Conservation (phyloP, 106 monocot species). For the Phalaenopsis equestris region DNA sequence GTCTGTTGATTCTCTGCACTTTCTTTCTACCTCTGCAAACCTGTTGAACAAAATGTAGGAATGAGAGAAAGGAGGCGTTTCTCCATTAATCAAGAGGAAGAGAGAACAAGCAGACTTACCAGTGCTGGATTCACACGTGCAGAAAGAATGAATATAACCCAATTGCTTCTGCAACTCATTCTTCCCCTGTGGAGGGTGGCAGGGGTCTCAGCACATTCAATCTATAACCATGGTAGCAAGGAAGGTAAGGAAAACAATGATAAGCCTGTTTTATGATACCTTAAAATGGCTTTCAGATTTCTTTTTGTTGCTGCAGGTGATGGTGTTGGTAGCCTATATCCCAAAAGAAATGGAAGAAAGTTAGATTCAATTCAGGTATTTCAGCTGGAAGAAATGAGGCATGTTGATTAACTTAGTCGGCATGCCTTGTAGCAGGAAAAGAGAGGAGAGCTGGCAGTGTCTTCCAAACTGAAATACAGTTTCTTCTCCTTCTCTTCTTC, state of each 20-base stretch:
- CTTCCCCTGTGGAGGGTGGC: no score
- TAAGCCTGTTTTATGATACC: not conserved
- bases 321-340: not conserved
- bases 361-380: not conserved
- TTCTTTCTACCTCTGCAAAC: slow-evolving; percentile 20
- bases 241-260: not conserved
- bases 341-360: not conserved
- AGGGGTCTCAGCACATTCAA: no score
- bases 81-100: no score
- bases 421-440: slow-evolving; percentile 37
- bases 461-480: slow-evolving; percentile 30
- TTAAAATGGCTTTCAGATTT: slow-evolving; percentile 69
- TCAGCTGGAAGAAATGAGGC: not conserved
- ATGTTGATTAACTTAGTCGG: not conserved
- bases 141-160: no score
- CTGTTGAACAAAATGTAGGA: slow-evolving; percentile 2
- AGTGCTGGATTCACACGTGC: no score
- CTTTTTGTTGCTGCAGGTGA: not conserved
- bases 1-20: slow-evolving; percentile 21
- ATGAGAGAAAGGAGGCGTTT: not conserved
- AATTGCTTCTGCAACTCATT: no score
- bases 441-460: slow-evolving; percentile 82
- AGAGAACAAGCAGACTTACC: no score
- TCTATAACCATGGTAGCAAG: no score
- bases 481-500: slow-evolving; percentile 9